phyloP scores from a whole-genome alignment of 306 rosid species.

The Rubus idaeus region DNA sequence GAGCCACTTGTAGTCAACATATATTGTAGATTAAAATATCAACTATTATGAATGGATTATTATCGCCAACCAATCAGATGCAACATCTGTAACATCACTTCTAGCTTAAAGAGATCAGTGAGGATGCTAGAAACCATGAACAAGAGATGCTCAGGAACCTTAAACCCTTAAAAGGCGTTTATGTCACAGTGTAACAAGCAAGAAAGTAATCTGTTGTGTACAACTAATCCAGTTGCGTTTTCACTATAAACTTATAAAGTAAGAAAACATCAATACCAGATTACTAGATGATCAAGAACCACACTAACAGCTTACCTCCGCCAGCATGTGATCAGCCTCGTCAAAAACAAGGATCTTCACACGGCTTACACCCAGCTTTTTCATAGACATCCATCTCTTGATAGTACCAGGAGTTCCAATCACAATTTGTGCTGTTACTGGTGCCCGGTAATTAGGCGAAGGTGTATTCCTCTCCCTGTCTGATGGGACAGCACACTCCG shows the following conservation, averaged over 20 bases:
- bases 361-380: slow-evolving; percentile 46
- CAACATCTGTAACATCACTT: not conserved
- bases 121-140: not conserved
- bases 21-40: not conserved
- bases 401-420: slow-evolving; percentile 96
- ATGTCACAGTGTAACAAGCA: no score
- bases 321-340: slow-evolving; percentile 94
- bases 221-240: not conserved
- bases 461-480: slow-evolving; percentile 56
- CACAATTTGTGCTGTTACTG: slow-evolving; percentile 68
- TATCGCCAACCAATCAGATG: not conserved
- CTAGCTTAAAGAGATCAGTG: not conserved
- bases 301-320: slow-evolving; percentile 41
- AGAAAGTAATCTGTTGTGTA: not conserved
- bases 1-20: not conserved
- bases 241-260: no score
- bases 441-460: slow-evolving; percentile 41
- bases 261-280: not conserved
- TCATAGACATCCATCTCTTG: slow-evolving; percentile 56
- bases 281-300: not conserved
- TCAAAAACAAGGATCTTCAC: slow-evolving; percentile 85
- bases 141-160: not conserved
- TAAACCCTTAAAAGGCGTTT: no score
- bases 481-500: slow-evolving; percentile 72
- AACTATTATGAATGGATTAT: not conserved